Evolutionary conservation across 1,284 basidiomycete species (phyloP).

Genomic region (Hemileia vastatrix): DNA sequence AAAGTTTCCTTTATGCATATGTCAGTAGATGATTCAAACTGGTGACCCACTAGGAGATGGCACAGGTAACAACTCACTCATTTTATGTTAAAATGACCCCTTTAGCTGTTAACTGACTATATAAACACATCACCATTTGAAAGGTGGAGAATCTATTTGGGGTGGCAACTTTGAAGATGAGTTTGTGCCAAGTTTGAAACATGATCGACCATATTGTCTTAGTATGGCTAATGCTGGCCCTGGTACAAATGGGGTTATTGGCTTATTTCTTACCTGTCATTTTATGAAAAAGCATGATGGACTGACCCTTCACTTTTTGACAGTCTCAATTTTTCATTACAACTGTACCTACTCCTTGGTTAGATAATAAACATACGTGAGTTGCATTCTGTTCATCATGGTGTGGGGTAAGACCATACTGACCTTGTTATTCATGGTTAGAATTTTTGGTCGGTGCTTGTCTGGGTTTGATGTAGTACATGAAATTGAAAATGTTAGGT

Average conservation of each 20-base stretch:
- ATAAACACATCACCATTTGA: neutral
- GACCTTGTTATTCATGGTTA: conserved; percentile 27
- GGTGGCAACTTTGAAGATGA: conserved; percentile 92
- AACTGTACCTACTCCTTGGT: conserved; percentile 86
- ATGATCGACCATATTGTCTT: conserved; percentile 91
- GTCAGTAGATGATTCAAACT: conserved; percentile 76
- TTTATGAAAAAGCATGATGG: neutral
- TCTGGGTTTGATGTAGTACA: conserved; percentile 52
- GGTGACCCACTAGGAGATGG: conserved; percentile 95
- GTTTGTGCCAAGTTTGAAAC: conserved; percentile 74
- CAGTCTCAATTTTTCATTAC: conserved; percentile 96
- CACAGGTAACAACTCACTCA: no score
- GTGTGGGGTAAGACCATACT: neutral
- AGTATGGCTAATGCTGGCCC: conserved; percentile 99
- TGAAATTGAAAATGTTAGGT: conserved; percentile 69
- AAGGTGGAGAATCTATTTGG: conserved; percentile 84
- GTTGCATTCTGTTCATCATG: conserved; percentile 24
- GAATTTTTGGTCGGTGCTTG: conserved; percentile 52
- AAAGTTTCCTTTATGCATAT: neutral
- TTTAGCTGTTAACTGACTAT: neutral
- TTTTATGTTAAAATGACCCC: neutral
- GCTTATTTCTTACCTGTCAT: conserved; percentile 8
- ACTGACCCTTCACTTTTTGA: neutral
- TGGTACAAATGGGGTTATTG: conserved; percentile 62
- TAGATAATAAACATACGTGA: conserved; percentile 55